Base-by-base conservation (phyloP, 1,284 basidiomycete species). In the Trichosporon inkin region DNA sequence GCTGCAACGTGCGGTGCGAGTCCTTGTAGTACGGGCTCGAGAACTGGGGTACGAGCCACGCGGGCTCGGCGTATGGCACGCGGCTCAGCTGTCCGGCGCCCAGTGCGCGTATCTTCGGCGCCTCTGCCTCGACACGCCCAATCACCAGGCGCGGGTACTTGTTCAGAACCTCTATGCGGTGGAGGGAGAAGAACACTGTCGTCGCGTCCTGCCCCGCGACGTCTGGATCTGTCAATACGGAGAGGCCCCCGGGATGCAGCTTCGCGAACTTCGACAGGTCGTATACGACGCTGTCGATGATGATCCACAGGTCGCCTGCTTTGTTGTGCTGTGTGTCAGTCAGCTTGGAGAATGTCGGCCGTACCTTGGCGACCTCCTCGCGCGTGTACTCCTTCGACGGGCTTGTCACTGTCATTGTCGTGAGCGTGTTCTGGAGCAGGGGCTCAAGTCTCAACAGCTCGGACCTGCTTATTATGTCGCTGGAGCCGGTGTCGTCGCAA, bases 1-100 rank as follows among this genome's bases (percentile, higher is more conserved):
- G 75, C 62, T 80, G 80, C 11, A 82, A 65, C 5, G 65, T 63
- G 11, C 76, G 72, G 69, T 82, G 81, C 3, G 72, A 72, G 8
- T 90, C 87, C 19, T 82, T 88, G 80, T 90, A 95, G 76, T 94
- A 97, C 0, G 92, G 89, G 62, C 83, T 88, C 70, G 84, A 82
- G 80, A 87, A 94, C 0, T 89, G 90, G 6, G 84, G 78, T n/a
- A 80, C 81, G 40, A 96, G 84, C 89, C 89, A 93, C 2, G 86
- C 85, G 13, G 90, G 88, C 71, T 93, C 91, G 16, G 84, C 89
- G 71, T 91, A 91, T 1, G 90, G 91, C 0, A 92, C 73, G 17
- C 61, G 68, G 2, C 74, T 87, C 40, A 87, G 72, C 63, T 83
- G 81, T 20, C 89, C 90, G 0, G 81, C 71, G 28, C 81, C 72